Evolutionary conservation across 179 eudicot species (phyloP).

Genomic region (Camellia oleifera): DNA sequence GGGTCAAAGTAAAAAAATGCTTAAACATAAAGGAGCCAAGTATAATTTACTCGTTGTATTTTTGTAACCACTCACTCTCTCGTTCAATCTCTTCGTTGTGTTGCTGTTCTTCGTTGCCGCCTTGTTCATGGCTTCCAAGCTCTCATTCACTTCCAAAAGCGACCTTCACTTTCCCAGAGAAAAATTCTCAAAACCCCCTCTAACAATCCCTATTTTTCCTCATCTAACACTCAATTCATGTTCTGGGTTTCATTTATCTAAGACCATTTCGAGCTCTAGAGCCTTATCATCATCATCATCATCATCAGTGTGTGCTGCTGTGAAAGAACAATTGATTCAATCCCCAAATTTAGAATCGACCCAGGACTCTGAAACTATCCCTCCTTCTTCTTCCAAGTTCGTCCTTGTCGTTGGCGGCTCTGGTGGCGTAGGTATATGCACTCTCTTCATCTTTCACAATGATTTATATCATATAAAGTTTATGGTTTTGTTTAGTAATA

Average conservation of each 20-base stretch:
- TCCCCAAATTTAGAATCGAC: slow-evolving; percentile 28
- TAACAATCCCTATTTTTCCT: slow-evolving; percentile 24
- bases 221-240: slow-evolving; percentile 10
- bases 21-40: no score
- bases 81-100: background rate
- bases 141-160: slow-evolving; percentile 38
- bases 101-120: background rate
- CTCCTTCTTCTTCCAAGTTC: slow-evolving; percentile 47
- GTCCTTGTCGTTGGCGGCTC: slow-evolving; percentile 92
- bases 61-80: no score
- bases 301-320: slow-evolving; percentile 34
- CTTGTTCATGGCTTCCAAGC: slow-evolving; percentile 48
- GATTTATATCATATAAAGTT: background rate
- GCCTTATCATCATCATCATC: slow-evolving; percentile 15
- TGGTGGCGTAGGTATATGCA: slow-evolving; percentile 89
- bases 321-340: slow-evolving; percentile 35
- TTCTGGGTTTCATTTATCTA: slow-evolving; percentile 1
- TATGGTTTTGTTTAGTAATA: background rate
- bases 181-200: slow-evolving; percentile 15
- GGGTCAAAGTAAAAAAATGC: no score
- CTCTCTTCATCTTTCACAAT: background rate
- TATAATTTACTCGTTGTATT: no score
- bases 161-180: slow-evolving; percentile 19
- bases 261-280: slow-evolving; percentile 7
- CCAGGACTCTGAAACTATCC: slow-evolving; percentile 18